Percentiles rank a stretch among this genome's conserved stretches.
Conservation (phyloP, 208 protist species). For the Crithidia expoeki region DNA sequence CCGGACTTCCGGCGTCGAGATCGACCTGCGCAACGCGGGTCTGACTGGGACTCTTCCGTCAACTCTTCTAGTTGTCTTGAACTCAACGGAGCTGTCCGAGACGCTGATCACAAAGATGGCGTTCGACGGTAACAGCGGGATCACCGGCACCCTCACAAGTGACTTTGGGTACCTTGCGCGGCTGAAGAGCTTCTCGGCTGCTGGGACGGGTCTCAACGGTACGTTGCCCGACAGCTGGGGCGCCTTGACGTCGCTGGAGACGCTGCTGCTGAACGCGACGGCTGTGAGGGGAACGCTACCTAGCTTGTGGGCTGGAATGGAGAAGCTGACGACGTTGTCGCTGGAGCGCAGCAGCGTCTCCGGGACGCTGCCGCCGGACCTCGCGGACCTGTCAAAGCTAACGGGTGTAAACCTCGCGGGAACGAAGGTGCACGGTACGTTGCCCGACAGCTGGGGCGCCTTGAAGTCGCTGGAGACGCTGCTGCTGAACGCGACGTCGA, state of each 20-base stretch:
- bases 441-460: background rate
- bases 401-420: background rate
- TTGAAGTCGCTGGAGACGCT: background rate
- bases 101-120: background rate
- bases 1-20: background rate
- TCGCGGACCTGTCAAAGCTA: background rate
- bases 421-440: background rate
- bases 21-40: background rate
- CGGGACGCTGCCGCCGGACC: conserved; percentile 6
- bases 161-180: background rate
- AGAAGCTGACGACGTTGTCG: background rate
- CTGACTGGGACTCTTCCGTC: background rate
- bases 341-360: background rate
- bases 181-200: conserved; percentile 2
- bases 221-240: conserved; percentile 3
- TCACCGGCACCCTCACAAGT: background rate
- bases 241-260: background rate
- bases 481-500: background rate
- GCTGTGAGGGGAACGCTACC: conserved; percentile 4
- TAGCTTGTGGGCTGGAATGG: background rate
- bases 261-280: conserved; percentile 1
- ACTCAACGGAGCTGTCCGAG: background rate
- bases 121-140: conserved; percentile 10
- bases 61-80: background rate
- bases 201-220: background rate